Evolutionary conservation across 768 basidiomycete species (phyloP).

Genomic region (Boletus patriciae): DNA sequence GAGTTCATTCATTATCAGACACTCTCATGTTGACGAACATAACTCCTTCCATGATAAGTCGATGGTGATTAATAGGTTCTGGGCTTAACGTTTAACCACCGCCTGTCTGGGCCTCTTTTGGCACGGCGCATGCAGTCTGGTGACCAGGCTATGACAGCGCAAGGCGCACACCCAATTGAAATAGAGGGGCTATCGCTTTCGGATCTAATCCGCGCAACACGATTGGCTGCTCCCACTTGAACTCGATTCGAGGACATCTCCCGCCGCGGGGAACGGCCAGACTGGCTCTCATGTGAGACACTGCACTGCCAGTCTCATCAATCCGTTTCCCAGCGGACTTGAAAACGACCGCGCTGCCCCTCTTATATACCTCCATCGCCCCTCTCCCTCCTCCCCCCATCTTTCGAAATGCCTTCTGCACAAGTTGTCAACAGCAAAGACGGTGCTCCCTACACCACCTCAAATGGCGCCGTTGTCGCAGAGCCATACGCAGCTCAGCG

Average conservation of each 20-base stretch:
- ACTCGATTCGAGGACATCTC: too few species aligned
- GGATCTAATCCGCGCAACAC: constrained; percentile 3
- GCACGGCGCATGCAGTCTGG: too few species aligned
- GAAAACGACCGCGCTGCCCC: constrained; percentile 15
- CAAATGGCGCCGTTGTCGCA: constrained; percentile 73
- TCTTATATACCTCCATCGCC: constrained; percentile 11
- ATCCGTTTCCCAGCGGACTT: constrained; percentile 23
- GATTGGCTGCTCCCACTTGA: background rate
- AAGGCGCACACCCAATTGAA: too few species aligned
- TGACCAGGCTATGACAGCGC: too few species aligned
- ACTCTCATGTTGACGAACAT: background rate
- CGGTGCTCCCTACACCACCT: constrained; percentile 76
- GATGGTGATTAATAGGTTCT: too few species aligned
- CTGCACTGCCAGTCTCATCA: too few species aligned
- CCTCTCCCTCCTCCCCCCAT: background rate
- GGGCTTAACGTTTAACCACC: too few species aligned
- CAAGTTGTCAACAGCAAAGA: constrained; percentile 56
- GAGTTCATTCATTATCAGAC: background rate
- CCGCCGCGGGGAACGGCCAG: background rate
- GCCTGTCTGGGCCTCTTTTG: too few species aligned
- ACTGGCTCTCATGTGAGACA: background rate
- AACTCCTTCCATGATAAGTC: too few species aligned
- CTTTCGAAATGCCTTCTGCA: constrained; percentile 60
- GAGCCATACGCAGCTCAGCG: constrained; percentile 81
- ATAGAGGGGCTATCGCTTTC: background rate